Conservation (phyloP, 2,329 filamentous ascomycete species). For the Karstenula rhodostoma region DNA sequence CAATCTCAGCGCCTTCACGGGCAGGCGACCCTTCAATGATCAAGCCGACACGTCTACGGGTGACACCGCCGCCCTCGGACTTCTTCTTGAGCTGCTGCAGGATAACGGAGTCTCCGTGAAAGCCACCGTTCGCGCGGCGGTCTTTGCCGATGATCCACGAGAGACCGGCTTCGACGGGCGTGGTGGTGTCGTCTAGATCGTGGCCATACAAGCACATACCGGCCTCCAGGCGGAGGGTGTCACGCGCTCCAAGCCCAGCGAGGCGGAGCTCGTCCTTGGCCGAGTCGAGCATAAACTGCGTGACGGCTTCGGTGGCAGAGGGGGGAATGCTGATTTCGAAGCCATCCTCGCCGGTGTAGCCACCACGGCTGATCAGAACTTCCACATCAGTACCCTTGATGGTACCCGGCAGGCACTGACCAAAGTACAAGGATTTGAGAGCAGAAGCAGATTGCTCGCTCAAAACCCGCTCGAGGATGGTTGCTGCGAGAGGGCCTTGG, state of each 20-base stretch:
- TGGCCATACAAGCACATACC: conserved; percentile 99
- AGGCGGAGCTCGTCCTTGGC: conserved; percentile 74
- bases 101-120: conserved; percentile 84
- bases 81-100: conserved; percentile 77
- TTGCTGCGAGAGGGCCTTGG: conserved; percentile 81
- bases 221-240: conserved; percentile 91
- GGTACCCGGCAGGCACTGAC: conserved; percentile 72
- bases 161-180: conserved; percentile 71
- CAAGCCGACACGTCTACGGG: conserved; percentile 79
- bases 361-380: conserved; percentile 83
- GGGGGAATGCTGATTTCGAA: conserved; percentile 92
- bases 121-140: conserved; percentile 74
- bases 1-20: conserved; percentile 84
- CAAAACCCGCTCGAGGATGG: conserved; percentile 72
- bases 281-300: conserved; percentile 72
- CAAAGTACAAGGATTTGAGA: conserved; percentile 77
- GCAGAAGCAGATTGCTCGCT: conserved; percentile 54
- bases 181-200: conserved; percentile 83
- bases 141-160: conserved; percentile 87
- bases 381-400: conserved; percentile 65
- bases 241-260: conserved; percentile 87
- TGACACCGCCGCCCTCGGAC: conserved; percentile 75
- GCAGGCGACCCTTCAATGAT: conserved; percentile 86
- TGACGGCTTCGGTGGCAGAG: conserved; percentile 69
- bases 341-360: conserved; percentile 97